These are phyloP conservation scores for Heimioporus sp. DNA, from an alignment of 768 basidiomycete genomes.

Conservation along the genomic window DNA sequence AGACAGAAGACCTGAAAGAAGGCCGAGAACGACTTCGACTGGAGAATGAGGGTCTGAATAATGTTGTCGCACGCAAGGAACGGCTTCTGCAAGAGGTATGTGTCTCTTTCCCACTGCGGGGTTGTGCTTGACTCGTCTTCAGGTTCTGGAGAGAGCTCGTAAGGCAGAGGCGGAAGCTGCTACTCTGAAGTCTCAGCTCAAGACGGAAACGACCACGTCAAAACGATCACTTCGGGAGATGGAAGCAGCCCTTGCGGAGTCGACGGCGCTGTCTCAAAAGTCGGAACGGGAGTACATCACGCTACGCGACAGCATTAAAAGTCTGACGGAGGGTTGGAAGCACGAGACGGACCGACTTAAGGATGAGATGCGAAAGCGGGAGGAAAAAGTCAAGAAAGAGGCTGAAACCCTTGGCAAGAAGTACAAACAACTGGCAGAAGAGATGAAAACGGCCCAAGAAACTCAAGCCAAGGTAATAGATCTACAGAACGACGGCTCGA, in stretches of 20 bases:
- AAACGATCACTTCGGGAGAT: slow-evolving; percentile 81
- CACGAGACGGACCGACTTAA: slow-evolving; percentile 66
- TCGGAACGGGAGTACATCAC: slow-evolving; percentile 81
- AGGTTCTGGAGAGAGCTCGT: slow-evolving; percentile 82
- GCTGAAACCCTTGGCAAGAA: slow-evolving; percentile 67
- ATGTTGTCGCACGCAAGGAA: slow-evolving; percentile 86
- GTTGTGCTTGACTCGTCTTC: not conserved
- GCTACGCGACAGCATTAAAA: slow-evolving; percentile 72
- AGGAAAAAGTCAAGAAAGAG: slow-evolving; percentile 67
- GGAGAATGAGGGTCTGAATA: slow-evolving; percentile 87
- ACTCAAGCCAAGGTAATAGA: slow-evolving; percentile 46
- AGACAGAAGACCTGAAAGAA: slow-evolving; percentile 88
- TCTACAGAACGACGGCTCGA: slow-evolving; percentile 49
- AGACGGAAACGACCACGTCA: slow-evolving; percentile 64
- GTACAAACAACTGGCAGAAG: slow-evolving; percentile 62
- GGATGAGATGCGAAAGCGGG: slow-evolving; percentile 72
- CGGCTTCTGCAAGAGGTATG: slow-evolving; percentile 79
- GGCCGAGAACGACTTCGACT: slow-evolving; percentile 75
- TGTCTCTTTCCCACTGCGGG: not conserved
- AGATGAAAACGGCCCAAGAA: slow-evolving; percentile 53
- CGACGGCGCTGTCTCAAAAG: slow-evolving; percentile 74
- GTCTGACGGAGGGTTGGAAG: slow-evolving; percentile 72
- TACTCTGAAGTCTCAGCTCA: slow-evolving; percentile 66
- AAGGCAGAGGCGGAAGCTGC: slow-evolving; percentile 80
- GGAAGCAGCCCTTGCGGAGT: slow-evolving; percentile 71